Base-by-base conservation (phyloP, 371 early-diverging fungal genomes). In the Circinella minor region DNA sequence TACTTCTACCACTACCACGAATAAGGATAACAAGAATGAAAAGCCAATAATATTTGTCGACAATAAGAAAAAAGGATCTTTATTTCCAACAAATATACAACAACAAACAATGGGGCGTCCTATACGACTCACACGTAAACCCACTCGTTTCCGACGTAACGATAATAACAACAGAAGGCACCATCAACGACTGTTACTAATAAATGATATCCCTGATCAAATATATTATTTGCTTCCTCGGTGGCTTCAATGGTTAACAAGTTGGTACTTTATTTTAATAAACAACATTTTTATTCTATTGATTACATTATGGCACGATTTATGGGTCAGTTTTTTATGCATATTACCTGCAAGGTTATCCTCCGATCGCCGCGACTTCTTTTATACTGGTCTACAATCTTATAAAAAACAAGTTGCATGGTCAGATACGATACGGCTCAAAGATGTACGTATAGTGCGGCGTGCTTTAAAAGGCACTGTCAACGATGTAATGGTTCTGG, bases 401-500 rank as follows among this genome's bases (percentile, higher is more conserved):
- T 48, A 39, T 48, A 61, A 68, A 39, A 81, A 81, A 55, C 65
- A 72, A 49, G 77, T 81, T 48, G 74, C 78, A 7, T 81, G 82
- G 82, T 77, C 82, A 20, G 71, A 72, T 10, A 69, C 70, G 49
- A 67, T 79, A 7, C 63, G 64, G 20, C 62, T 79, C n/a, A 63
- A 70, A n/a, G 78, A 79, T 60, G 73, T 79, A 34, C 67, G 65
- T 6, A 36, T 62, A 3, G 71, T 81, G 15, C 74, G 74, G 27
- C 51, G 74, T 49, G 78, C 74, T 6, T 74, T 77, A 55, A 69
- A 70, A 4, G 78, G 78, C 27, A 76, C 78, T 3, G 59, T 79
- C 57, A 81, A 79, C 14, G 82, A 81, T 65, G 70, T 81, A 54
- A 79, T 81, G 78, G 27, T 77, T 47, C 48, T 74, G 5, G 80